Percentiles rank a stretch among this genome's conserved stretches.
phyloP scores from a whole-genome alignment of 345 rosid genomes.

The Rhizophora apiculata region DNA sequence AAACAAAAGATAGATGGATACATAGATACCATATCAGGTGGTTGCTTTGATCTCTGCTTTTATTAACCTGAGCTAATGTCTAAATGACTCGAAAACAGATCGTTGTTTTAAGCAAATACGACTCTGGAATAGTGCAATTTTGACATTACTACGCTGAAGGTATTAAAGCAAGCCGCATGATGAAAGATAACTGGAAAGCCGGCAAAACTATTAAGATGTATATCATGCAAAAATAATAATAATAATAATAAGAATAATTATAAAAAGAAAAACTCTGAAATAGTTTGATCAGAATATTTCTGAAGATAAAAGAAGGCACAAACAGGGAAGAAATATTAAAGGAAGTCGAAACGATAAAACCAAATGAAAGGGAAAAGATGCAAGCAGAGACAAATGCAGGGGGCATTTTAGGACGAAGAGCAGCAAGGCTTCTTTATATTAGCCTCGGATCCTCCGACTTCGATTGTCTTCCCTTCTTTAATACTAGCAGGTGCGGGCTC shows the following conservation, averaged over 20 bases:
- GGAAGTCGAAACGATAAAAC: not conserved
- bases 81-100: no score
- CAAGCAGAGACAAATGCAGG: slow-evolving; percentile 1
- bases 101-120: no score
- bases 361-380: not conserved
- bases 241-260: no score
- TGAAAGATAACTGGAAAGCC: no score
- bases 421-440: slow-evolving; percentile 73
- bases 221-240: not conserved
- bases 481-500: slow-evolving; percentile 52
- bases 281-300: not conserved
- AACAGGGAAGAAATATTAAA: not conserved
- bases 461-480: slow-evolving; percentile 84
- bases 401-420: slow-evolving; percentile 51
- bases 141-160: no score
- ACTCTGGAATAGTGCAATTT: no score
- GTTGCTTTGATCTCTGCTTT: no score
- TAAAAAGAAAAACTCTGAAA: not conserved
- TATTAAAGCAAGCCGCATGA: no score
- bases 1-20: no score
- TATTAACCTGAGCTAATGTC: no score
- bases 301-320: not conserved
- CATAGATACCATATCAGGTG: no score
- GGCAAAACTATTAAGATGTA: not conserved
- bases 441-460: slow-evolving; percentile 58